Percentiles rank a stretch among this genome's conserved stretches.
phyloP scores from a whole-genome alignment of 371 early-diverging fungal species.

The Mortierella sp. region DNA sequence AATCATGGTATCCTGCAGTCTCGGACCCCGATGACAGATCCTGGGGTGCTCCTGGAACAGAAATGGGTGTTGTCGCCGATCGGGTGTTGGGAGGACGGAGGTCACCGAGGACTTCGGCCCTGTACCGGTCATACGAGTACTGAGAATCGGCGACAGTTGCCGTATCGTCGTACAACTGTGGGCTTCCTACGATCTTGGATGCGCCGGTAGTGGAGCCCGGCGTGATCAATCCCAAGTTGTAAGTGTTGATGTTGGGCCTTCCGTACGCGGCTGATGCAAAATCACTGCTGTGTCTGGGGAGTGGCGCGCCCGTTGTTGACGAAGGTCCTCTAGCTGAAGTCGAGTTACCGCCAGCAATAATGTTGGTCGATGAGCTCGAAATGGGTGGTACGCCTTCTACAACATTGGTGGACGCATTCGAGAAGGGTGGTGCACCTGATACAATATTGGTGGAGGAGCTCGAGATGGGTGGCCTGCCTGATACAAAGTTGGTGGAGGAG shows the following conservation, averaged over 20 bases:
- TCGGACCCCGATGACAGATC: neutral
- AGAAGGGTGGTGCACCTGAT: too few relatives aligned
- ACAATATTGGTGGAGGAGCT: too few relatives aligned
- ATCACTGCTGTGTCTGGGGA: constrained; percentile 2
- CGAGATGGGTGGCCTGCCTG: too few relatives aligned
- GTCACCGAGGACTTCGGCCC: constrained; percentile 32
- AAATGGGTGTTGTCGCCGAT: neutral
- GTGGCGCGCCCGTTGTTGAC: neutral
- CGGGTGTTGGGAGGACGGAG: constrained; percentile 6
- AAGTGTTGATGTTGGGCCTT: neutral
- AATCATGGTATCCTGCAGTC: constrained; percentile 15
- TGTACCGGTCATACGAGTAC: constrained; percentile 46
- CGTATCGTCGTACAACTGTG: constrained; percentile 23
- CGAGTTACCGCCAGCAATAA: neutral
- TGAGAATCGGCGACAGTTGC: constrained; percentile 10
- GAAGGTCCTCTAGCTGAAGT: constrained; percentile 5
- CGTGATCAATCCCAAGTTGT: constrained; percentile 34
- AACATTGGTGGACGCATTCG: neutral
- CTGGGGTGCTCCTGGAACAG: constrained; percentile 8
- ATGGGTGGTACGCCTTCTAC: too few relatives aligned
- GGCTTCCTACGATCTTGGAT: constrained; percentile 16
- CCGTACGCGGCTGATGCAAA: neutral
- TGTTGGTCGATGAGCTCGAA: constrained; percentile 3
- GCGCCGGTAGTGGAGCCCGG: constrained; percentile 20
- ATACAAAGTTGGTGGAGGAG: too few relatives aligned